Evolutionary conservation across 163 green algal species (phyloP).

Genomic region (Scenedesmus sp.): DNA sequence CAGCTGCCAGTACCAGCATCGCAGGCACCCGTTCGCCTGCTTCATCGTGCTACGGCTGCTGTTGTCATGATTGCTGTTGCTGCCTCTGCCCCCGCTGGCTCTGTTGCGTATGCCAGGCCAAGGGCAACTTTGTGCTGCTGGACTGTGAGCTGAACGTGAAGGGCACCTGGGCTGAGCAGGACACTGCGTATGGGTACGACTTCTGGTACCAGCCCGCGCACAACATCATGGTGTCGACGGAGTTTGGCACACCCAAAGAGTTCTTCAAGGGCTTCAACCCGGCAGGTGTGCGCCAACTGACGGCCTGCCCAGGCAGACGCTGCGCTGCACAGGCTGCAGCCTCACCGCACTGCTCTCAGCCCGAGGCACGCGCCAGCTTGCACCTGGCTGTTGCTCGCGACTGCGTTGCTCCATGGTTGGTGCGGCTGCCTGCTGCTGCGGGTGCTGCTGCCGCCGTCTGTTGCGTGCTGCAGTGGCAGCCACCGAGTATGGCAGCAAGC

Average conservation of each 20-base stretch:
- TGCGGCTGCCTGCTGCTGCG: neutral
- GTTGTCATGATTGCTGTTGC: neutral
- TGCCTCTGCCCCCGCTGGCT: neutral
- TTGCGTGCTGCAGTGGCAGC: neutral
- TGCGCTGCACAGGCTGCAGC: too few relatives aligned
- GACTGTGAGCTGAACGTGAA: conserved; percentile 82
- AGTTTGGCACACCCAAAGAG: conserved; percentile 80
- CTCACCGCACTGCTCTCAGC: too few relatives aligned
- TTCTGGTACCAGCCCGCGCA: conserved; percentile 92
- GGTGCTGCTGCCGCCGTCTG: neutral
- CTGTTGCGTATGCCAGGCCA: conserved; percentile 46
- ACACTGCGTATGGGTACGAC: conserved; percentile 83
- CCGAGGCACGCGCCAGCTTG: too few relatives aligned
- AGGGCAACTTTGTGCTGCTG: conserved; percentile 85
- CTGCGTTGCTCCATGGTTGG: neutral
- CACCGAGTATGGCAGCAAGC: conserved; percentile 48
- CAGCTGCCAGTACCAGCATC: neutral
- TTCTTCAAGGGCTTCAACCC: conserved; percentile 77
- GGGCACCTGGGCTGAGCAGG: conserved; percentile 72
- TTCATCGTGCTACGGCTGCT: too few relatives aligned
- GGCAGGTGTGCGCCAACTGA: conserved; percentile 63
- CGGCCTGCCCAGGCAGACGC: too few relatives aligned
- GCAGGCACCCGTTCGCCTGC: too few relatives aligned
- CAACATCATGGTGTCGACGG: conserved; percentile 87
- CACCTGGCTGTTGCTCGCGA: too few relatives aligned